Conservation (phyloP, 176 grass and related monocot species). For the Ensete ventricosum region DNA sequence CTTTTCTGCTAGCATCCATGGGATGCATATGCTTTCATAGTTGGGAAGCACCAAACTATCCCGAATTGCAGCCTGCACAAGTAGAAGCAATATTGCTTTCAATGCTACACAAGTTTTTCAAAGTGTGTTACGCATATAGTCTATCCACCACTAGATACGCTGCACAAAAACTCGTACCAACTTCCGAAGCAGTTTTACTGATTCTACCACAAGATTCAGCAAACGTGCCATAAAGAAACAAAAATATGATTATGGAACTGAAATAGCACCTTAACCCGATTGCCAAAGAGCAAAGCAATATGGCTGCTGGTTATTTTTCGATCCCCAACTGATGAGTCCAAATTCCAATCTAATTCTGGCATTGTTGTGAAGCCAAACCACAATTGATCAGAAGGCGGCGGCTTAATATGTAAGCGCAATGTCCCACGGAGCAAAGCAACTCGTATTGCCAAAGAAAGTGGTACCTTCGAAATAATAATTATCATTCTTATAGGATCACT, state of each 20-base stretch:
- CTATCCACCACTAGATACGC: too few relatives aligned
- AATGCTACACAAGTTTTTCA: neutral
- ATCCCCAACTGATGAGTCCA: constrained; percentile 81
- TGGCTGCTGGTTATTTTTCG: constrained; percentile 68
- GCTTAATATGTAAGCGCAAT: constrained; percentile 72
- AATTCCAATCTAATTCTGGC: constrained; percentile 84
- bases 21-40: constrained; percentile 71
- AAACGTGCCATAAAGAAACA: neutral
- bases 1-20: constrained; percentile 76
- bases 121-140: neutral
- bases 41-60: constrained; percentile 73
- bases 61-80: constrained; percentile 51
- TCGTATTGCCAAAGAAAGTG: constrained; percentile 69
- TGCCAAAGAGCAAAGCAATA: constrained; percentile 59
- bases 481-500: neutral
- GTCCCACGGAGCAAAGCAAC: constrained; percentile 52
- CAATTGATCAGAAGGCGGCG: constrained; percentile 85
- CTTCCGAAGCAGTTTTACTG: neutral
- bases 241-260: neutral
- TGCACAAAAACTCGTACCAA: neutral
- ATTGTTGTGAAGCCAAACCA: constrained; percentile 83
- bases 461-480: constrained; percentile 52
- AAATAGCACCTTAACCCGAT: constrained; percentile 67
- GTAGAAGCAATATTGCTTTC: neutral
- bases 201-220: neutral